These are phyloP conservation scores for Plectosphaerella cucumerina DNA, from an alignment of 2,329 filamentous ascomycete genomes.

Conservation along the genomic window DNA sequence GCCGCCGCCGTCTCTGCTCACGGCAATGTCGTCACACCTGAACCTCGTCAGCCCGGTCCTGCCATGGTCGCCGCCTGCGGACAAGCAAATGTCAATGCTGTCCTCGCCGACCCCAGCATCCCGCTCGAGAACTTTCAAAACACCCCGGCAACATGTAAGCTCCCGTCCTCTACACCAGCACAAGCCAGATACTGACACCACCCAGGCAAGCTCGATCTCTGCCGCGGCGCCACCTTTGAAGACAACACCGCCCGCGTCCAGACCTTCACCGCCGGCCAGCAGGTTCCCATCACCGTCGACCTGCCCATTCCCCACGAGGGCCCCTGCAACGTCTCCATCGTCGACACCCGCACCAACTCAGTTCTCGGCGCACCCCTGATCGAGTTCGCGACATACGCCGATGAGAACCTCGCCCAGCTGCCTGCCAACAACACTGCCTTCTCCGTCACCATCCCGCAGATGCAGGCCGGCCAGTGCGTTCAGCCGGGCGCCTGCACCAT, in stretches of 20 bases:
- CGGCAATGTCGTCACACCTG: slow-evolving; percentile 37
- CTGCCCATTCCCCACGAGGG: slow-evolving; percentile 42
- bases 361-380: slow-evolving; percentile 50
- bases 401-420: slow-evolving; percentile 30
- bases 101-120: slow-evolving; percentile 28
- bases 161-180: background rate
- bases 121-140: slow-evolving; percentile 25
- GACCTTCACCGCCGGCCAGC: slow-evolving; percentile 36
- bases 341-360: slow-evolving; percentile 47
- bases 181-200: background rate
- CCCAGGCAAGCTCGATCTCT: slow-evolving; percentile 31
- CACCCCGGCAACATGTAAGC: slow-evolving; percentile 20
- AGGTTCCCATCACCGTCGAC: slow-evolving; percentile 33
- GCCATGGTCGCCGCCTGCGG: slow-evolving; percentile 42
- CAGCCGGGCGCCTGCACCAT: slow-evolving; percentile 28
- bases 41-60: slow-evolving; percentile 33
- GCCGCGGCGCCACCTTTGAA: slow-evolving; percentile 40
- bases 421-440: slow-evolving; percentile 40
- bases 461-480: slow-evolving; percentile 19
- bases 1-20: slow-evolving; percentile 31
- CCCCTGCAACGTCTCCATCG: slow-evolving; percentile 51
- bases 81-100: slow-evolving; percentile 27
- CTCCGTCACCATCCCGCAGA: slow-evolving; percentile 30
- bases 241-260: slow-evolving; percentile 40
- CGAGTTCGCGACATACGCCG: slow-evolving; percentile 51